Base-by-base conservation (phyloP, 768 basidiomycete species). In the Cystoderma amianthinum region DNA sequence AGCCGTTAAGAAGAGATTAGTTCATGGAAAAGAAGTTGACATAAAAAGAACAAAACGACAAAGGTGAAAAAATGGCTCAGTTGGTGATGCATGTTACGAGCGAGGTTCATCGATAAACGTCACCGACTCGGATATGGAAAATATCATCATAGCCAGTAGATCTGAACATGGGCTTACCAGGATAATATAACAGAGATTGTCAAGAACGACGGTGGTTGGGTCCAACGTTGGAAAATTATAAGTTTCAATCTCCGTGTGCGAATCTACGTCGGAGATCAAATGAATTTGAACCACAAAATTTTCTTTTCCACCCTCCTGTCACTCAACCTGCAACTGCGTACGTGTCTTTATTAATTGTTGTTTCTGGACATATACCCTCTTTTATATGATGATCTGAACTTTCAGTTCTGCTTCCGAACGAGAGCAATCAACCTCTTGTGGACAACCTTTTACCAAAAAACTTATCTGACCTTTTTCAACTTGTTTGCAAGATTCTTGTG, bases 361-460 rank as follows among this genome's bases (percentile, higher is more conserved):
- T n/a, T n/a, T n/a, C n/a, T n/a, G n/a, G n/a, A n/a, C n/a, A n/a
- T n/a, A n/a, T n/a, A n/a, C n/a, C n/a, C n/a, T n/a, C n/a, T n/a
- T 37, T 43, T 58, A 35, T 53, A 48, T 69, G 74, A 74, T 80
- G 79, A 74, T 62, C 52, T 48, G 48, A 50, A 57, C 34, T 63
- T 64, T 80, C 80, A 82, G 81, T 85, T 85, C 82, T 85, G 82
- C 82, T 85, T 84, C 82, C 82, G 82, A 83, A 83, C 47, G 73
- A 80, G 72, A 69, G 70, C 47, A 62, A 65, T 62, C 57, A 75
- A 74, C 72, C 80, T 82, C 74, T 83, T 75, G 82, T 82, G 82
- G 82, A 83, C 68, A 80, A 57, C 44, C 51, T 70, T 67, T 55
- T 72, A 71, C 72, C 73, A 73, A 76, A 76, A 71, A 59, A 57